Base-by-base conservation (phyloP, 495 filamentous ascomycete species). In the Daldinia grandis region DNA sequence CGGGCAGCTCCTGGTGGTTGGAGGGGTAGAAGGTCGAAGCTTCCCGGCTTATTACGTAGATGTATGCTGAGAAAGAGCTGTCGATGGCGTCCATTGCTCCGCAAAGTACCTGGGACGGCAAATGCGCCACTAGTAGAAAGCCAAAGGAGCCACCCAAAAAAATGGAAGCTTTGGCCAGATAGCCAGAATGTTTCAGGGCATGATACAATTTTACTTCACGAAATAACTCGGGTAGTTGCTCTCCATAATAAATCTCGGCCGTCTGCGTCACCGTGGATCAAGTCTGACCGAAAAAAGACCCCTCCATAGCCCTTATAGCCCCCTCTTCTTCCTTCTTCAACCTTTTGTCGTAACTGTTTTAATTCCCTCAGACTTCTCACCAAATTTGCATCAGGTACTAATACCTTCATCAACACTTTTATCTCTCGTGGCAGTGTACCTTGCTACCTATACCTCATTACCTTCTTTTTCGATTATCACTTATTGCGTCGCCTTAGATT, bases 191-290 rank as follows among this genome's bases (percentile, higher is more conserved):
- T 24, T 47, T 47, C 38, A 47, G 42, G 49, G 49, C 27, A 53
- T 30, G 25, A 30, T 53, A 53, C 27, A 30, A 53, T 30, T 53
- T 53, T 53, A 53, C 49, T 30, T 53, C 5, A 24, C 66, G 67
- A 68, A 72, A 72, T 64, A 68, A 68, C 56, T 56, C 69, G 69
- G 69, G 64, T 68, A 49, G 30, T 28, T 38, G 37, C 62, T 53
- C 58, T 72, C 69, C 64, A 67, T 67, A 66, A 67, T 63, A 71
- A 62, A 58, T 67, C 44, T 67, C 63, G 69, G 53, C 58, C 63
- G 4, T 66, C 69, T 72, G 69, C 69, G 69, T 72, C 69, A 72
- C 69, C 69, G 69, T 72, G 69, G 69, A 67, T 64, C 59, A 54
- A 24, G 21, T 58, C 56, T 59, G 54, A 62, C 63, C 69, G 21